These are phyloP conservation scores for Sistotremastrum niveocremeum DNA, from an alignment of 768 basidiomycete genomes.

Conservation along the genomic window DNA sequence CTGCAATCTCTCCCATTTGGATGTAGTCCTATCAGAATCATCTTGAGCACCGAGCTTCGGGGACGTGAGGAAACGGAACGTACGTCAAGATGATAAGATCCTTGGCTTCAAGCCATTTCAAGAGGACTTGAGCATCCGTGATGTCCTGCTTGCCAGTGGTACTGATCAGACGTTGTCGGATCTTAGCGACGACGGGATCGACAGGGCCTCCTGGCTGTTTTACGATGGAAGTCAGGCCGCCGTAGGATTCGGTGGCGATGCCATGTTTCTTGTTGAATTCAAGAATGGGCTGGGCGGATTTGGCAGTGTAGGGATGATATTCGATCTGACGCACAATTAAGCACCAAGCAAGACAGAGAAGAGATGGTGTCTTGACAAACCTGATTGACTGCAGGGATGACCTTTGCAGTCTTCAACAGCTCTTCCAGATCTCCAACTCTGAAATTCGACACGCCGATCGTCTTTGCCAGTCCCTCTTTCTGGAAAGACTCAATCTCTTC, in stretches of 20 bases:
- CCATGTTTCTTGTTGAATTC: slow-evolving; percentile 21
- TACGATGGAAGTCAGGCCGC: slow-evolving; percentile 37
- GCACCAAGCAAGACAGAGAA: background rate
- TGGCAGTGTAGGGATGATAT: slow-evolving; percentile 38
- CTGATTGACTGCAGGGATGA: slow-evolving; percentile 65
- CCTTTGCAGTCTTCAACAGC: slow-evolving; percentile 49
- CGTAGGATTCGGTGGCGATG: slow-evolving; percentile 28
- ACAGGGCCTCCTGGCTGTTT: slow-evolving; percentile 35
- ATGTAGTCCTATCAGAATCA: slow-evolving; percentile 16
- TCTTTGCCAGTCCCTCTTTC: slow-evolving; percentile 26
- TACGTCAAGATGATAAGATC: slow-evolving; percentile 10
- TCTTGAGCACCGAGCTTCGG: background rate
- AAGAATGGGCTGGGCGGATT: slow-evolving; percentile 20
- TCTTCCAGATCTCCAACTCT: slow-evolving; percentile 54
- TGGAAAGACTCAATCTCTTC: slow-evolving; percentile 45
- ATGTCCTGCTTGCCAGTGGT: slow-evolving; percentile 8
- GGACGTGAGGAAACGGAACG: slow-evolving; percentile 2
- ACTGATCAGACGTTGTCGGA: slow-evolving; percentile 14
- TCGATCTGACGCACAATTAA: slow-evolving; percentile 24
- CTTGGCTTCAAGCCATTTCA: slow-evolving; percentile 11
- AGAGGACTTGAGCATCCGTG: slow-evolving; percentile 9
- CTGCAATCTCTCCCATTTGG: slow-evolving; percentile 18
- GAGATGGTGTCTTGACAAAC: slow-evolving; percentile 18
- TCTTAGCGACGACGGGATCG: slow-evolving; percentile 22
- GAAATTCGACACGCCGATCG: slow-evolving; percentile 70